These are phyloP conservation scores for Neocucurbitaria cava DNA, from an alignment of 2,329 filamentous ascomycete species.

Conservation along the genomic window DNA sequence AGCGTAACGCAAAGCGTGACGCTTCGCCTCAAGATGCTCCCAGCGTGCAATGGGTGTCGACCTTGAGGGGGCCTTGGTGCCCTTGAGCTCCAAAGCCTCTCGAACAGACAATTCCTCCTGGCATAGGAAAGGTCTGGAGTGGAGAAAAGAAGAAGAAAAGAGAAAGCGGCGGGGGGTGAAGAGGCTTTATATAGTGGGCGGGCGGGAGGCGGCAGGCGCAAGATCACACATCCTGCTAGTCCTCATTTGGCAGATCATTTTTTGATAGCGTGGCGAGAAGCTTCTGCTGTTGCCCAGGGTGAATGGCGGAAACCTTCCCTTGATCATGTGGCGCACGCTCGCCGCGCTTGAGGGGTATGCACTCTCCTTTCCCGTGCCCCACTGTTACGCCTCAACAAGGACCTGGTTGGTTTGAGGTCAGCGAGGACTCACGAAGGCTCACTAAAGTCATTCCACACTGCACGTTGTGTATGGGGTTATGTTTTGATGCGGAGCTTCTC, in stretches of 20 bases:
- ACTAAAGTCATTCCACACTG: no score
- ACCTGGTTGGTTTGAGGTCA: neutral
- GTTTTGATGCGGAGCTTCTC: neutral
- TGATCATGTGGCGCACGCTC: neutral
- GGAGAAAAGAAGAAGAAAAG: neutral
- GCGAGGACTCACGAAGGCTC: no score
- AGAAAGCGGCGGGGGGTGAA: neutral
- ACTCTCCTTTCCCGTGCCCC: neutral
- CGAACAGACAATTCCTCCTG: neutral
- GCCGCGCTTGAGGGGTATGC: neutral
- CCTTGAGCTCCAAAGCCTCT: neutral
- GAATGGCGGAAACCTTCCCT: neutral
- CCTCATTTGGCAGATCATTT: neutral
- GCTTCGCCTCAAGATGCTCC: neutral
- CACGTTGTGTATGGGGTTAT: neutral
- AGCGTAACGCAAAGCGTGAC: neutral
- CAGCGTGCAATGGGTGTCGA: neutral
- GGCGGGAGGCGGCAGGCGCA: neutral
- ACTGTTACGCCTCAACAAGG: no score
- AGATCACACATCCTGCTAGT: conserved; percentile 1
- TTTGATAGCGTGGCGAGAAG: neutral
- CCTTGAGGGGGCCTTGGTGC: neutral
- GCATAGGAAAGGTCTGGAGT: neutral
- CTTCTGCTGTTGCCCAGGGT: neutral
- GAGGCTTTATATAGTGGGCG: neutral